phyloP scores from a whole-genome alignment of 345 rosid species.

The Rubroshorea leprosula region DNA sequence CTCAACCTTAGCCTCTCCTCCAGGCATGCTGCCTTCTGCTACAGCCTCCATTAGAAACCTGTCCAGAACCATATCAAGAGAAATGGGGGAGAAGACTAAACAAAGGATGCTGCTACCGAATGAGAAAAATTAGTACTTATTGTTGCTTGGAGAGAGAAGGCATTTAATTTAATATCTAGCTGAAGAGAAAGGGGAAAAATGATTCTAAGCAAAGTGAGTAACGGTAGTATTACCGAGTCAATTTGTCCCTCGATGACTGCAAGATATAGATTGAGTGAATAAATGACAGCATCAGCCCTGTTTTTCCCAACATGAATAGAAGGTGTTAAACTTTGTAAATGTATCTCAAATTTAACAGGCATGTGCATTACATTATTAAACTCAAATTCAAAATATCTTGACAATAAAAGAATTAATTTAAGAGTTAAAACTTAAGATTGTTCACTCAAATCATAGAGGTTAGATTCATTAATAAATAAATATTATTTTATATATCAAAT shows the following conservation, averaged over 20 bases:
- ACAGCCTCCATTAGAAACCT: too few species aligned
- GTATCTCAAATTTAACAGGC: not conserved
- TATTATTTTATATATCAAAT: too few species aligned
- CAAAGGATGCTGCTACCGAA: too few species aligned
- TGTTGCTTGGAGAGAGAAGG: not conserved
- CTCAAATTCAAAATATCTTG: not conserved
- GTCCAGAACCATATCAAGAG: too few species aligned
- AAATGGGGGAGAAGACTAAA: too few species aligned
- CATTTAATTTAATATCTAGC: not conserved
- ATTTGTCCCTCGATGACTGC: slow-evolving; percentile 86
- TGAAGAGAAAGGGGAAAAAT: not conserved
- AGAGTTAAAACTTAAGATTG: too few species aligned
- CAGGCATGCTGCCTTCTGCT: too few species aligned
- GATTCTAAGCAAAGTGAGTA: not conserved
- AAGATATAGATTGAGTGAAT: slow-evolving; percentile 80
- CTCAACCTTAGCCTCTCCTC: too few species aligned
- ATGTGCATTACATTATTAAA: not conserved
- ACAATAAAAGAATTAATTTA: not conserved
- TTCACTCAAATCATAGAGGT: too few species aligned
- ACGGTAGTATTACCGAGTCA: slow-evolving; percentile 54
- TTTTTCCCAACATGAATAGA: slow-evolving; percentile 16
- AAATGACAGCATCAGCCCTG: slow-evolving; percentile 80
- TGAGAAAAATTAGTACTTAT: not conserved
- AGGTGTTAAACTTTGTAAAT: not conserved
- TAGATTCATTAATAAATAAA: too few species aligned